Conservation (phyloP, 306 rosid species). For the Pyrus pyrifolia region DNA sequence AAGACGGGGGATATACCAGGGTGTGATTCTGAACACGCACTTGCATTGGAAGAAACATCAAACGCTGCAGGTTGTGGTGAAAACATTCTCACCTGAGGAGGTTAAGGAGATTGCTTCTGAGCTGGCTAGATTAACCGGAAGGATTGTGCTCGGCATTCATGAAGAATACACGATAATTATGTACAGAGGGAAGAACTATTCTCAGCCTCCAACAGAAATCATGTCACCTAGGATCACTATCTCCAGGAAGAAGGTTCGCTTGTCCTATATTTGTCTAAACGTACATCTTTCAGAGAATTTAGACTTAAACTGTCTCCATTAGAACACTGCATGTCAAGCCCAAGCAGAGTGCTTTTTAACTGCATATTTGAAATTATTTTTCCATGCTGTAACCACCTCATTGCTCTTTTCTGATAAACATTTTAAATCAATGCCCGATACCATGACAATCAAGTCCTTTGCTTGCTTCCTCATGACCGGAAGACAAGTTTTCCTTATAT, state of each 20-base stretch:
- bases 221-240: constrained; percentile 93
- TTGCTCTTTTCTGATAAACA: neutral
- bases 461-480: neutral
- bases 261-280: neutral
- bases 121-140: constrained; percentile 84
- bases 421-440: neutral
- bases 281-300: neutral
- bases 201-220: constrained; percentile 94
- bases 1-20: constrained; percentile 90
- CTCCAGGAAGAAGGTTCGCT: constrained; percentile 76
- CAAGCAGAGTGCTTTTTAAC: neutral
- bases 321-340: neutral
- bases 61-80: constrained; percentile 80
- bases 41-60: constrained; percentile 98
- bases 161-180: constrained; percentile 83
- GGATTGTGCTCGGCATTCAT: constrained; percentile 83
- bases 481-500: neutral
- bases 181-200: constrained; percentile 96
- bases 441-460: neutral
- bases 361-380: neutral
- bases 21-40: constrained; percentile 96
- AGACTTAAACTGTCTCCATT: constrained; percentile 1
- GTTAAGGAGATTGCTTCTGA: constrained; percentile 85
- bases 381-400: neutral
- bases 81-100: constrained; percentile 82